Evolutionary conservation across 164 flowering plant species (phyloP), one percentile per base, ranked within the genome.

Genomic region (Stephania cephalantha): DNA sequence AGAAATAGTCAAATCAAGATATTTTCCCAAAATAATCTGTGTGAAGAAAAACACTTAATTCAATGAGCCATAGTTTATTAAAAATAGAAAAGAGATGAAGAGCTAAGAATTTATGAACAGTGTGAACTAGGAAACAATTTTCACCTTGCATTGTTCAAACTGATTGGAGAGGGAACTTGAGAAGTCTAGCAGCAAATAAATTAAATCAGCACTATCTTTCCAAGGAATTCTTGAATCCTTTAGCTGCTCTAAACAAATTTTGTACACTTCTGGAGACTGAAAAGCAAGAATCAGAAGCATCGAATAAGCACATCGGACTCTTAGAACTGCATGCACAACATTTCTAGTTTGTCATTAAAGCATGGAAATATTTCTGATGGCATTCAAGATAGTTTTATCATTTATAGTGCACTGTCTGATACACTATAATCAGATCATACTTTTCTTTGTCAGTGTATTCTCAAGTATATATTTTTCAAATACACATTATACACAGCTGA

Each of bases 131-230:
- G 15, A 29, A 78, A 58, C 17, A 73, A 42, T 48, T 35, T 81
- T 65, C 42, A 92, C 99, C 98, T 91, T 96, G 85, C 68, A 82
- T 66, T 89, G 81, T 58, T 86, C 93, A 83, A 86, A 87, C 46
- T 78, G 74, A 58, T 84, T 46, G 46, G 87, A 76, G 50, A 55
- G 58, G 22, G 74, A 69, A 75, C 78, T 79, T 1, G 91, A 85
- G 80, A 82, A 92, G 65, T 96, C 92, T 74, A 96, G 79, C 77
- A 96, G 71, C 67, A 94, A 61, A 76, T 71, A 72, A 71, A 92
- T 55, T 45, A 96, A 73, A 73, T 86, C 89, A 30, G 97, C 88
- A 81, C 84, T 74, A 77, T 92, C 95, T 82, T 88, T 93, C 76
- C 79, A 90, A 15, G 92, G 84, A 45, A 96, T 87, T 72, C 89